Evolutionary conservation across 2,329 filamentous ascomycete species (phyloP), one percentile per base, ranked within the genome.

Genomic region (Ophiostoma ips): DNA sequence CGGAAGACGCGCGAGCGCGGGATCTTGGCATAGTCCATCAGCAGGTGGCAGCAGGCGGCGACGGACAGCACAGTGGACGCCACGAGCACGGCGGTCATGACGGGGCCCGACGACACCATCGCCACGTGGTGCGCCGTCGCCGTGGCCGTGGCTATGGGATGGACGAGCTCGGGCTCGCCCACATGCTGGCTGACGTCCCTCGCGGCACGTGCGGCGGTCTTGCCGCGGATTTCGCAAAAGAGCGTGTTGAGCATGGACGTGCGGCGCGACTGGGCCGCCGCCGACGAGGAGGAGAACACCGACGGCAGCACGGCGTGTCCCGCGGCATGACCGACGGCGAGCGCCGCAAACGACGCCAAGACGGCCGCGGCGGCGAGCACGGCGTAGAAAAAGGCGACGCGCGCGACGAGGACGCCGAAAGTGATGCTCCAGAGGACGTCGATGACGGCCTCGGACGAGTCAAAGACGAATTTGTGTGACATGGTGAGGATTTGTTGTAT

Each of bases 361-460:
- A 67, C 65, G 46, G 60, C 60, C 56, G 47, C 61, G 58, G 46
- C 64, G 35, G 55, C 64, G 56, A 51, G n/a, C 9, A 9, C 21
- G 30, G 51, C 50, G 21, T 56, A 55, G 37, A 50, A 33, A 13
- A 55, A 45, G 30, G 55, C 52, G n/a, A 56, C 31, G 31, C 55
- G 55, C 15, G 49, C 31, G 45, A 53, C 51, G 57, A 65, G 66
- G 50, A 64, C 58, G 34, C 60, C 58, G 12, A 68, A 58, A 37
- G 63, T 61, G 16, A 66, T 55, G 55, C 66, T 62, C 64, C 64
- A 67, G 49, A 67, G 58, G 46, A 66, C 47, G 36, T 66, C 62
- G 48, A 67, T 60, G 33, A 65, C 60, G 6, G 62, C 60, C 49
- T 64, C 59, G 18, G 58, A 60, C 6, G 63, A 63, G 40, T 63